phyloP scores from a whole-genome alignment of 768 basidiomycete genomes.

The Gloeophyllum trabeum region DNA sequence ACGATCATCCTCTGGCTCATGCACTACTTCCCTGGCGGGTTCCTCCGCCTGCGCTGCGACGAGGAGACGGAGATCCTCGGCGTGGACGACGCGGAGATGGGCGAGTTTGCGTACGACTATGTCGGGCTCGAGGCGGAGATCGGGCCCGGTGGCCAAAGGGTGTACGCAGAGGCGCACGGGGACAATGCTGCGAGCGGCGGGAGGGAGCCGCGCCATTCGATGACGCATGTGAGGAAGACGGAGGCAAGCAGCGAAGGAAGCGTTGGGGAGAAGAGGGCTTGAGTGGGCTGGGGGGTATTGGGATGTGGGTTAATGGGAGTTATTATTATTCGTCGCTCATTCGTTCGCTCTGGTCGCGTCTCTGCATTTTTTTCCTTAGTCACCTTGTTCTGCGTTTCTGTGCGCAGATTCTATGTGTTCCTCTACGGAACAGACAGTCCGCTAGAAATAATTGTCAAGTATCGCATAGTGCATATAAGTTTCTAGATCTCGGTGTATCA shows the following conservation, averaged over 20 bases:
- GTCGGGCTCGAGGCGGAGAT: slow-evolving; percentile 59
- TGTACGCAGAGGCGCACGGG: slow-evolving; percentile 9
- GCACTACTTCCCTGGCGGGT: slow-evolving; percentile 80
- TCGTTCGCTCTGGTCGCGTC: too few species aligned
- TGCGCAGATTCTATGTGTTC: too few species aligned
- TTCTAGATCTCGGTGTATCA: too few species aligned
- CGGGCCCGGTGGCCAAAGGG: slow-evolving; percentile 8
- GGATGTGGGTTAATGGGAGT: too few species aligned
- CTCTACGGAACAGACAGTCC: too few species aligned
- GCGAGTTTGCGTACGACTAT: slow-evolving; percentile 84
- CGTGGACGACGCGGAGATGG: slow-evolving; percentile 84
- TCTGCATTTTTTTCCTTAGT: too few species aligned
- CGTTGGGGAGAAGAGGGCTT: neutral
- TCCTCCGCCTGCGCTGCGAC: slow-evolving; percentile 54
- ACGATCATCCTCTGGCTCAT: slow-evolving; percentile 80
- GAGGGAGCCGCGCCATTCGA: slow-evolving; percentile 22
- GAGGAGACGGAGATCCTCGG: slow-evolving; percentile 71
- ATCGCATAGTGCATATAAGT: too few species aligned
- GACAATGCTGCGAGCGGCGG: slow-evolving; percentile 17
- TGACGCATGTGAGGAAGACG: neutral
- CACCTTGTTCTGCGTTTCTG: too few species aligned
- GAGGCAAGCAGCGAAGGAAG: slow-evolving; percentile 3
- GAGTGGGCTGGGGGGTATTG: neutral
- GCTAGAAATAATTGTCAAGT: too few species aligned
- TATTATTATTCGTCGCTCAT: too few species aligned